phyloP scores from a whole-genome alignment of 306 rosid genomes.

The Medicago lupulina region DNA sequence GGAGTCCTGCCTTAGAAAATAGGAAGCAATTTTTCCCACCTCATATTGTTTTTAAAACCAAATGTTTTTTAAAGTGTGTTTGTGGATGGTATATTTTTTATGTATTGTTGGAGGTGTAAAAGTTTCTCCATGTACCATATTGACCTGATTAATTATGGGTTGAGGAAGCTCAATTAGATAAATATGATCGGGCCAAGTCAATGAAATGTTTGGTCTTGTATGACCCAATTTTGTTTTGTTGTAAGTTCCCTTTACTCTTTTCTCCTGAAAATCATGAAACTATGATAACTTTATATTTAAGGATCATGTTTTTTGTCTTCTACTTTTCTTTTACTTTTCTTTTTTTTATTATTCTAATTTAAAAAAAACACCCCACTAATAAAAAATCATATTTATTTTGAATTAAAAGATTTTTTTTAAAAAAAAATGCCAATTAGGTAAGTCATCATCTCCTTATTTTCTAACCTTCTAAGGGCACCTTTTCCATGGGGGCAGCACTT shows the following conservation, averaged over 20 bases:
- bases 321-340: neutral
- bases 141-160: no score
- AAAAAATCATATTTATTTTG: neutral
- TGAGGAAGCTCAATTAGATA: no score
- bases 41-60: no score
- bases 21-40: no score
- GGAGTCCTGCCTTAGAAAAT: no score
- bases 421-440: neutral
- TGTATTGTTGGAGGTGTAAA: no score
- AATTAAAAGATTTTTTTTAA: neutral
- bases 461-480: neutral
- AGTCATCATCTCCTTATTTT: conserved; percentile 20
- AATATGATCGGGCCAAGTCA: neutral
- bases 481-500: conserved; percentile 37
- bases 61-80: no score
- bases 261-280: neutral
- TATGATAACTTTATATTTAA: neutral
- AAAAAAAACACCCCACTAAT: neutral
- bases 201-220: neutral
- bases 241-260: neutral
- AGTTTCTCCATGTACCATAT: no score
- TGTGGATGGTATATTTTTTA: no score
- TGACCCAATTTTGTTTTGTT: neutral
- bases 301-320: conserved; percentile 6
- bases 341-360: neutral